A percentile compares a stretch with the other conserved stretches of the same genome.
Evolutionary conservation across 1,139 yeast species (phyloP).

Genomic region (Wickerhamomyces sp.): DNA sequence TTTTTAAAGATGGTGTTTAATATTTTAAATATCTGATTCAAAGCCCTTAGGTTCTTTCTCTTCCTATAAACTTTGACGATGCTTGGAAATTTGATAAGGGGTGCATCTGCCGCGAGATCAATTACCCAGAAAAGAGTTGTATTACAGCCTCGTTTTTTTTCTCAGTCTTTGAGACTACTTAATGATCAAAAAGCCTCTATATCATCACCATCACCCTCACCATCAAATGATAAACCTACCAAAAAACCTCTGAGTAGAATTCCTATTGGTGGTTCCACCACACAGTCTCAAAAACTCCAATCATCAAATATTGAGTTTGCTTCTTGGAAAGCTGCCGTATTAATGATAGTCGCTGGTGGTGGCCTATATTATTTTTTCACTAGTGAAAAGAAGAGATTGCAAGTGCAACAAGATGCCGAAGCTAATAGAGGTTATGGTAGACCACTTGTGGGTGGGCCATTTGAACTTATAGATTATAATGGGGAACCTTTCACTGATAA

Average conservation of each 20-base stretch:
- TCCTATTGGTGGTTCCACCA: conserved; percentile 49
- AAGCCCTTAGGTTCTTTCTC: too few species aligned
- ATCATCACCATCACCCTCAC: conserved; percentile 6
- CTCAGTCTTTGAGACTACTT: conserved; percentile 12
- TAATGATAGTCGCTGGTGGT: conserved; percentile 66
- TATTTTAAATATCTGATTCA: too few species aligned
- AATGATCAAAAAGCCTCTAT: conserved; percentile 12
- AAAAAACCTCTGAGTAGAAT: conserved; percentile 47
- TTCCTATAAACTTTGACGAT: too few species aligned
- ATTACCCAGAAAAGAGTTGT: too few species aligned
- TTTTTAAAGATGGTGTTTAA: too few species aligned
- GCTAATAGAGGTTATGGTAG: conserved; percentile 84
- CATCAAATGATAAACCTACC: conserved; percentile 17
- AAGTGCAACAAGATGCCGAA: conserved; percentile 74
- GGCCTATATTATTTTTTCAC: conserved; percentile 66
- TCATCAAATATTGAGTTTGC: conserved; percentile 56
- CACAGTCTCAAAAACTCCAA: conserved; percentile 30
- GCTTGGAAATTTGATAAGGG: conserved; percentile 10
- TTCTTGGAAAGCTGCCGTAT: conserved; percentile 80
- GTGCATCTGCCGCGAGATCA: conserved; percentile 1
- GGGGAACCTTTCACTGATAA: conserved; percentile 73
- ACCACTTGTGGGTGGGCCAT: conserved; percentile 91
- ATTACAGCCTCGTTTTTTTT: conserved; percentile 5
- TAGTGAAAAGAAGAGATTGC: conserved; percentile 67
- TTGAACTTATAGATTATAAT: conserved; percentile 63